These are phyloP conservation scores for Kodamaea kaohsiungensis DNA, from an alignment of 805 yeast species.

Conservation along the genomic window DNA sequence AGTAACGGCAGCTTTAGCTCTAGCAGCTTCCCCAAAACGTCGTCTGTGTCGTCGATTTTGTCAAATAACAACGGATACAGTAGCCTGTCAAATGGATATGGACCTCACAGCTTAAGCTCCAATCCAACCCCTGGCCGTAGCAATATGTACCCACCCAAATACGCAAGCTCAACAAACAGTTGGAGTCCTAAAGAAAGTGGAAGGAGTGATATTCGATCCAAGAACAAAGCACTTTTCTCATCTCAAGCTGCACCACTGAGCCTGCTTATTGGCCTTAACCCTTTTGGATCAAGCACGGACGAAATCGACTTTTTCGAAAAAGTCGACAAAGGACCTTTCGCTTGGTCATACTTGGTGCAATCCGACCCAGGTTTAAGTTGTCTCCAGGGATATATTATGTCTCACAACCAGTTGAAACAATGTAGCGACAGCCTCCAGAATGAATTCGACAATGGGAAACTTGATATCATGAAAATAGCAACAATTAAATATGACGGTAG, in stretches of 20 bases:
- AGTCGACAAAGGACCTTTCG: slow-evolving; percentile 5
- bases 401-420: neutral
- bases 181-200: neutral
- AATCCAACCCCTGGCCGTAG: neutral
- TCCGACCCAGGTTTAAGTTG: slow-evolving; percentile 6
- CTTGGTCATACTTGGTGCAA: slow-evolving; percentile 10
- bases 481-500: slow-evolving; percentile 3
- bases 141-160: neutral
- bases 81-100: neutral
- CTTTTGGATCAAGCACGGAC: neutral
- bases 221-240: neutral
- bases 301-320: slow-evolving; percentile 6
- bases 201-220: neutral
- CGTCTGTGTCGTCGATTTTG: neutral
- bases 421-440: slow-evolving; percentile 4
- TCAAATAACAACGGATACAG: neutral
- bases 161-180: neutral
- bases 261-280: slow-evolving; percentile 8
- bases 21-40: neutral
- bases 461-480: slow-evolving; percentile 9
- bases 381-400: slow-evolving; percentile 5
- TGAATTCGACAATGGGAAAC: neutral
- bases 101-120: neutral
- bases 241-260: neutral
- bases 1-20: neutral